Conservation (phyloP, 768 basidiomycete species). For the Leucocoprinus birnbaumii region DNA sequence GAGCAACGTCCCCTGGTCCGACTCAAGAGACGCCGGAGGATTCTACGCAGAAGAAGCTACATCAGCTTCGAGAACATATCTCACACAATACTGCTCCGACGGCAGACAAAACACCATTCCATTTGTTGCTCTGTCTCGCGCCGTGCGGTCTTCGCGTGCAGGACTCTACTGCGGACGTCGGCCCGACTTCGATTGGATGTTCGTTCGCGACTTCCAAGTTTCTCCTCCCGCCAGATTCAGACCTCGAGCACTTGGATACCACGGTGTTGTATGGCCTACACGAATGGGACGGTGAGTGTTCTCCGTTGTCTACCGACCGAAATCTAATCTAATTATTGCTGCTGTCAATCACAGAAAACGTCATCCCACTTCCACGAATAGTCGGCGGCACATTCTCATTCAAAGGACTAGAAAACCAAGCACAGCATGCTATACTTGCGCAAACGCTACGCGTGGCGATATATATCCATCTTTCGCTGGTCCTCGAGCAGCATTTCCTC, state of each 20-base stretch:
- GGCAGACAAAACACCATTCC: slow-evolving; percentile 27
- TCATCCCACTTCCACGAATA: slow-evolving; percentile 21
- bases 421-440: slow-evolving; percentile 41
- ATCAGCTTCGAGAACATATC: slow-evolving; percentile 17
- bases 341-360: background rate
- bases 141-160: slow-evolving; percentile 27
- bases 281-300: slow-evolving; percentile 42
- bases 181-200: slow-evolving; percentile 39
- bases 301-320: background rate
- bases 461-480: slow-evolving; percentile 53
- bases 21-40: background rate
- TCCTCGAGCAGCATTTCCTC: slow-evolving; percentile 61
- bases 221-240: slow-evolving; percentile 28
- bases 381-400: slow-evolving; percentile 66
- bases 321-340: background rate
- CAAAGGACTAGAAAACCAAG: slow-evolving; percentile 37
- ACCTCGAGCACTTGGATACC: slow-evolving; percentile 24
- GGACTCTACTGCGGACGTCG: slow-evolving; percentile 29
- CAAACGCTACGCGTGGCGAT: slow-evolving; percentile 49
- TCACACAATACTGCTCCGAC: slow-evolving; percentile 21
- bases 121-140: slow-evolving; percentile 51
- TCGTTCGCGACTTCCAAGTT: slow-evolving; percentile 38
- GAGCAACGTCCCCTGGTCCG: background rate
- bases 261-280: slow-evolving; percentile 46
- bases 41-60: slow-evolving; percentile 3